Evolutionary conservation across 345 rosid genomes (phyloP).

Genomic region (Eucalyptus lansdowneana): DNA sequence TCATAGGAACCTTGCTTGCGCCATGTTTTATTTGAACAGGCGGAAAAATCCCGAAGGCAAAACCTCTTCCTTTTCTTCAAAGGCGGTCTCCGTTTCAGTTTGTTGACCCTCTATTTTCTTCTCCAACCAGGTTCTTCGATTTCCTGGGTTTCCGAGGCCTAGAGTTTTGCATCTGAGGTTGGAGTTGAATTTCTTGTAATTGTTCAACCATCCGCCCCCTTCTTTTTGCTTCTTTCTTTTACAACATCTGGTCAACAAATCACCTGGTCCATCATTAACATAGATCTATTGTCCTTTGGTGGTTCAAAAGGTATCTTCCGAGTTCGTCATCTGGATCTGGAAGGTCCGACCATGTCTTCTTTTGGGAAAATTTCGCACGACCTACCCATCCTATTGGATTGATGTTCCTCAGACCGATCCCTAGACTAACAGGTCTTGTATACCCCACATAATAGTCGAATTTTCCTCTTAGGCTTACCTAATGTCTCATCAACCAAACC

Average conservation of each 20-base stretch:
- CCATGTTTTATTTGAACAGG: neutral
- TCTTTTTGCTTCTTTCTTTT: neutral
- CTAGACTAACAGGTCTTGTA: neutral
- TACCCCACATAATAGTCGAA: neutral
- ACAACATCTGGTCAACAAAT: neutral
- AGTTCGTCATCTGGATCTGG: neutral
- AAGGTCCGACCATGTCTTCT: neutral
- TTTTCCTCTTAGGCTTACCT: neutral
- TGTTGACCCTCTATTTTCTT: neutral
- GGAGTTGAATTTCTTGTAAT: neutral
- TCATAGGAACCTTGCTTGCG: neutral
- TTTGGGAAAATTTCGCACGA: neutral
- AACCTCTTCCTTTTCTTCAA: neutral
- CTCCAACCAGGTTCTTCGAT: neutral
- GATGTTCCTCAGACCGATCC: neutral
- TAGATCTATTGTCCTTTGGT: neutral
- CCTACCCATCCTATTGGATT: neutral
- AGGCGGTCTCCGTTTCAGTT: neutral
- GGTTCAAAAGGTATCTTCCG: neutral
- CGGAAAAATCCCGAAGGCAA: neutral
- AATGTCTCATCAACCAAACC: neutral
- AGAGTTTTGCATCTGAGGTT: neutral
- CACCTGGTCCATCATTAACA: neutral
- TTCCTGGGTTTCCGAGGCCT: neutral
- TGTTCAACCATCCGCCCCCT: neutral